Conservation (phyloP, 164 flowering plant genomes). For the Buxus sempervirens region DNA sequence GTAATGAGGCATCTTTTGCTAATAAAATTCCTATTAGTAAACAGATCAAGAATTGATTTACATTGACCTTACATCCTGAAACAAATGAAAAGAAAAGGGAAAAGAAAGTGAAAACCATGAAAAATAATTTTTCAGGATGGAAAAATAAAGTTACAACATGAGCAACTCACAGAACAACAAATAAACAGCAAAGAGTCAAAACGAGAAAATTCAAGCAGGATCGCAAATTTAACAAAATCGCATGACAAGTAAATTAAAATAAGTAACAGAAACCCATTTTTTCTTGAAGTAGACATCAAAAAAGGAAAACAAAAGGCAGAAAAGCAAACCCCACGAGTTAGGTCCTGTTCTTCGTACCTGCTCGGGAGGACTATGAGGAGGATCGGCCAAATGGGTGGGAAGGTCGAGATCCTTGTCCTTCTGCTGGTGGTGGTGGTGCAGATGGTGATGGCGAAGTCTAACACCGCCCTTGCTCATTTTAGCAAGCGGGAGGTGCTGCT, state of each 20-base stretch:
- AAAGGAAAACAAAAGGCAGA: constrained; percentile 1
- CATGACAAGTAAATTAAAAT: not conserved
- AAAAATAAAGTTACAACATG: no score
- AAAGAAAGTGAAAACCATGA: no score
- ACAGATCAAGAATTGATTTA: no score
- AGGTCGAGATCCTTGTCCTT: constrained; percentile 31
- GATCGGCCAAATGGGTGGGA: constrained; percentile 37
- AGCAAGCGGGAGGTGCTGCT: constrained; percentile 22
- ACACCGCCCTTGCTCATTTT: constrained; percentile 35
- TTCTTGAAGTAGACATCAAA: not conserved
- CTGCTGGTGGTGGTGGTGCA: constrained; percentile 23
- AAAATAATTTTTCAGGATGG: no score
- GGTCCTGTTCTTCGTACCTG: constrained; percentile 20
- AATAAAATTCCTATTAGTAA: not conserved
- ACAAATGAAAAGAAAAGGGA: no score
- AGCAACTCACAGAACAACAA: not conserved
- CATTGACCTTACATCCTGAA: no score
- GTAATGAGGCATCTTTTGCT: not conserved
- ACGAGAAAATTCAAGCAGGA: no score
- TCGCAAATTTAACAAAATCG: not conserved
- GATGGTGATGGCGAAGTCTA: constrained; percentile 25
- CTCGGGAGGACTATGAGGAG: constrained; percentile 42
- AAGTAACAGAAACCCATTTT: no score
- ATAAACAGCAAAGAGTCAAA: no score
- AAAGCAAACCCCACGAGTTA: not conserved